phyloP scores from a whole-genome alignment of 148 eudicot species.

The Arctostaphylos glauca region DNA sequence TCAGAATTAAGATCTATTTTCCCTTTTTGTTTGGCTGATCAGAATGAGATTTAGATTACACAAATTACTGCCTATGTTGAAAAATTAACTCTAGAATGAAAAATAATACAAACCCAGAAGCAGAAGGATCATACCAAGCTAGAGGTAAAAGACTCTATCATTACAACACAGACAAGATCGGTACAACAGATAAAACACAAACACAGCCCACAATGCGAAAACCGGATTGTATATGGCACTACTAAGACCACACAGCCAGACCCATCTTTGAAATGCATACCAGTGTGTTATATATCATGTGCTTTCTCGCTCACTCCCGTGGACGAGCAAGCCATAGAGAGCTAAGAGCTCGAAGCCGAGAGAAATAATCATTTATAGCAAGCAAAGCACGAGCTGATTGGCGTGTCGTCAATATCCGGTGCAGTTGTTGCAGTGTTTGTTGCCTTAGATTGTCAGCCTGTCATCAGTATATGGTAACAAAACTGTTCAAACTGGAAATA shows the following conservation, averaged over 20 bases:
- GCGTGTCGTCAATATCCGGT: constrained; percentile 42
- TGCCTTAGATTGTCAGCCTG: constrained; percentile 45
- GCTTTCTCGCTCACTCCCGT: constrained; percentile 31
- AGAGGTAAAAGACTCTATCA: background rate
- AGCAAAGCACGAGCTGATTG: constrained; percentile 45
- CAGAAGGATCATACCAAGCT: constrained; percentile 2
- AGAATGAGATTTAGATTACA: background rate
- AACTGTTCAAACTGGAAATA: background rate
- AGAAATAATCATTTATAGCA: constrained; percentile 42
- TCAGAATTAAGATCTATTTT: background rate
- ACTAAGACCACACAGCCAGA: constrained; percentile 3
- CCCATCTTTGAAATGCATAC: background rate
- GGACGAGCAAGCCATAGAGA: constrained; percentile 46
- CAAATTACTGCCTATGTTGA: constrained; percentile 8
- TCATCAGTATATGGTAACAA: background rate
- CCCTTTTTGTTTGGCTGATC: background rate
- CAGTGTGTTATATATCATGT: background rate
- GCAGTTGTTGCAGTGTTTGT: constrained; percentile 45
- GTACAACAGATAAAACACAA: background rate
- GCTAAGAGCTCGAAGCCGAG: constrained; percentile 44
- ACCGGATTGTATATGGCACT: background rate
- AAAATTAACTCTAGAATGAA: background rate
- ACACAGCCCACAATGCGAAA: background rate
- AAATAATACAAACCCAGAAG: background rate
- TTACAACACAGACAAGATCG: constrained; percentile 3